Conservation (phyloP, 805 yeast species). For the Ogataea chonburiensis region DNA sequence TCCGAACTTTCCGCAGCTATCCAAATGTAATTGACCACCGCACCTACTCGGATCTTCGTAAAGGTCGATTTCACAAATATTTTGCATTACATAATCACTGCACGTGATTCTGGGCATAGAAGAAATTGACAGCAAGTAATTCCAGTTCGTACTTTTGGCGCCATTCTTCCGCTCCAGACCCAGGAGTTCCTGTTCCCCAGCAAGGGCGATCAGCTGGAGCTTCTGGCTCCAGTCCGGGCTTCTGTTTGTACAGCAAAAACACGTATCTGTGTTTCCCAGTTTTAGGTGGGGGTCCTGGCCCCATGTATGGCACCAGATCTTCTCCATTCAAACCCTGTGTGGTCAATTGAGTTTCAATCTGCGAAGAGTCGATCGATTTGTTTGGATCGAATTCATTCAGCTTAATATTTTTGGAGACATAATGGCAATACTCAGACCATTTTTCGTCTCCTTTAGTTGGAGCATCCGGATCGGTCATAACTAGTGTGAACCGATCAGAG, state of each 20-base stretch:
- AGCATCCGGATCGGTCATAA: conserved; percentile 92
- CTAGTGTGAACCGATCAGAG: conserved; percentile 64
- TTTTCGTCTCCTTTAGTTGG: conserved; percentile 79
- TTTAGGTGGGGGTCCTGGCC: conserved; percentile 88
- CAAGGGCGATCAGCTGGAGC: conserved; percentile 55
- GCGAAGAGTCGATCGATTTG: conserved; percentile 25
- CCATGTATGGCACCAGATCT: conserved; percentile 57
- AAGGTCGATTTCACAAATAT: too few relatives aligned
- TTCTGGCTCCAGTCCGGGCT: conserved; percentile 39
- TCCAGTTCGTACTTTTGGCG: conserved; percentile 58
- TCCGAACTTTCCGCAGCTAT: too few relatives aligned
- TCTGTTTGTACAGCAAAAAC: conserved; percentile 71
- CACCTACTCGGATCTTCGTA: too few relatives aligned
- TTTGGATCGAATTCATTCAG: conserved; percentile 39
- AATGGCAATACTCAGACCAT: conserved; percentile 88
- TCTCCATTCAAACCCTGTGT: conserved; percentile 40
- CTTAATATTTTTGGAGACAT: conserved; percentile 55
- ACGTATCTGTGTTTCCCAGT: conserved; percentile 89
- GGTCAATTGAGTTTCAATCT: conserved; percentile 31
- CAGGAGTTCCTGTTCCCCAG: conserved; percentile 88
- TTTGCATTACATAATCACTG: conserved; percentile 18
- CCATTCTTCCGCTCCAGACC: conserved; percentile 76
- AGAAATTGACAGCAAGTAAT: conserved; percentile 77
- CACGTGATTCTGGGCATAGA: conserved; percentile 65
- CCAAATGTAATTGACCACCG: too few relatives aligned